phyloP scores from a whole-genome alignment of 345 rosid species.

The Trapa bicornis region DNA sequence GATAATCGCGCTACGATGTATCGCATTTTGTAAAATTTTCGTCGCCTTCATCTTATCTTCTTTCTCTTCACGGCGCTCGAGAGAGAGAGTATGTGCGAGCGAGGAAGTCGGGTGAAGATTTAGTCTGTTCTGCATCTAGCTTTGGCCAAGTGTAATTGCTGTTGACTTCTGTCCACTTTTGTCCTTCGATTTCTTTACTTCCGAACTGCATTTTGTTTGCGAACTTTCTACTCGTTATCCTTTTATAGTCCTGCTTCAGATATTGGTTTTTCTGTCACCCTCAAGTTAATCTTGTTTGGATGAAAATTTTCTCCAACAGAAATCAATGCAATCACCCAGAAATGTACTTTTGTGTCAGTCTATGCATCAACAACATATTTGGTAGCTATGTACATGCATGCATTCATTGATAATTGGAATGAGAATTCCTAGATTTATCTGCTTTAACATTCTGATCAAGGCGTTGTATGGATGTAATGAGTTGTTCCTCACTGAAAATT shows the following conservation, averaged over 20 bases:
- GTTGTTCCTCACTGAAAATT: not conserved
- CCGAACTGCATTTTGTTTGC: not conserved
- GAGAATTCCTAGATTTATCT: not conserved
- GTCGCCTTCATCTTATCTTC: not conserved
- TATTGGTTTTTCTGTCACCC: not conserved
- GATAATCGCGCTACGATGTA: slow-evolving; percentile 2
- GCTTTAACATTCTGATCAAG: not conserved
- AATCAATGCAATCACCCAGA: not conserved
- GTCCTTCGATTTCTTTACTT: not conserved
- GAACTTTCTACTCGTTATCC: not conserved
- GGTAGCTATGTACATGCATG: not conserved
- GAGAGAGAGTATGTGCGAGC: not conserved
- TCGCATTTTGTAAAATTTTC: not conserved
- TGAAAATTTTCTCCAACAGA: not conserved
- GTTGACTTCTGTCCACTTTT: not conserved
- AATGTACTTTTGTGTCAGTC: not conserved
- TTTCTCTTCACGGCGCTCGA: not conserved
- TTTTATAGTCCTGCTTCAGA: not conserved
- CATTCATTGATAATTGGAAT: not conserved
- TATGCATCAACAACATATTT: not conserved
- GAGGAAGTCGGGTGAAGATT: not conserved
- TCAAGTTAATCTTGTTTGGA: not conserved
- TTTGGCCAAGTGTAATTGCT: not conserved
- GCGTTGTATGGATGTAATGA: not conserved
- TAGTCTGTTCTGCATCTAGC: not conserved